phyloP scores from a whole-genome alignment of 495 filamentous ascomycete genomes.

The Melanomma pulvis-pyrius region DNA sequence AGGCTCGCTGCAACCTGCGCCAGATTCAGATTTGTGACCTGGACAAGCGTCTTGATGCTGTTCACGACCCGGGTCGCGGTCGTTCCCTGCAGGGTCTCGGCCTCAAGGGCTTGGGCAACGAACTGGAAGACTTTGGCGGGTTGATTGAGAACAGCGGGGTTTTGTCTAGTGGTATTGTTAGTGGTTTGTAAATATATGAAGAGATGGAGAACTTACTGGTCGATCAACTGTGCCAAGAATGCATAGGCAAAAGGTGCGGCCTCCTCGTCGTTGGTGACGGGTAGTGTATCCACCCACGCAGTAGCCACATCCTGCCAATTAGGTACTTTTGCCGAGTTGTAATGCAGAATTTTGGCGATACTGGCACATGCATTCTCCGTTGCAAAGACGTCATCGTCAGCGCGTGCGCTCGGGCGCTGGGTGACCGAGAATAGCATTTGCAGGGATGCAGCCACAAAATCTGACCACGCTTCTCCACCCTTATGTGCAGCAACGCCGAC shows the following conservation, averaged over 20 bases:
- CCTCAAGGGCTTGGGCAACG: conserved; percentile 84
- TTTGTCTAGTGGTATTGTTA: conserved; percentile 62
- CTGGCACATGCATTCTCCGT: conserved; percentile 97
- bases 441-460: conserved; percentile 77
- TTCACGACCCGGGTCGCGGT: conserved; percentile 71
- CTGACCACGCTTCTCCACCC: conserved; percentile 79
- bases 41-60: conserved; percentile 73
- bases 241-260: conserved; percentile 95
- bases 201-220: conserved; percentile 71
- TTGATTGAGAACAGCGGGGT: conserved; percentile 74
- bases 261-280: conserved; percentile 93
- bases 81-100: conserved; percentile 84
- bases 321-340: conserved; percentile 72
- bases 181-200: neutral
- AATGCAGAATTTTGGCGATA: conserved; percentile 95
- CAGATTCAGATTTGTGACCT: conserved; percentile 68
- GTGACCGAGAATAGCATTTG: conserved; percentile 82
- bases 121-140: conserved; percentile 77
- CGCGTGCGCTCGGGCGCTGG: conserved; percentile 74
- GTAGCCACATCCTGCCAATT: conserved; percentile 71
- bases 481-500: conserved; percentile 95
- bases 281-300: conserved; percentile 87
- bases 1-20: conserved; percentile 70
- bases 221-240: conserved; percentile 87
- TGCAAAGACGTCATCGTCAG: conserved; percentile 93